These are phyloP conservation scores for Staphylotrichum longicolle DNA, from an alignment of 495 filamentous ascomycete species.

Conservation along the genomic window DNA sequence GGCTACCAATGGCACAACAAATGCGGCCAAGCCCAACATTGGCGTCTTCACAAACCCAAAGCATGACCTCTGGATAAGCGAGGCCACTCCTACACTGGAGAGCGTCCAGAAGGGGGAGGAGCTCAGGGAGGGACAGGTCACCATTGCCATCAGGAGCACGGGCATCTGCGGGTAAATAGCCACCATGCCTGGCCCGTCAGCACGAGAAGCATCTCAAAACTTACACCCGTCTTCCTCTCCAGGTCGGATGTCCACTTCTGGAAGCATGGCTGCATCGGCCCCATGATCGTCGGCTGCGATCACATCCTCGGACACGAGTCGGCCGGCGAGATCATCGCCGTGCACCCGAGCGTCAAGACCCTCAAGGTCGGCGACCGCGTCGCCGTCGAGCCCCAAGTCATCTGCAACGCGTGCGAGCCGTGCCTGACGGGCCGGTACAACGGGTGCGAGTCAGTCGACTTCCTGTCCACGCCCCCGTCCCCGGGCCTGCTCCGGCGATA, in stretches of 20 bases:
- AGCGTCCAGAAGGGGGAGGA: constrained; percentile 66
- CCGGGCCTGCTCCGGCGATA: constrained; percentile 87
- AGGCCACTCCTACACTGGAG: constrained; percentile 71
- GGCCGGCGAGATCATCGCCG: constrained; percentile 76
- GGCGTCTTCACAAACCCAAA: constrained; percentile 91
- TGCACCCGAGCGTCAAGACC: constrained; percentile 71
- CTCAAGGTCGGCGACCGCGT: constrained; percentile 82
- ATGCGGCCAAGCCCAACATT: constrained; percentile 73
- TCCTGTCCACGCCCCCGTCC: constrained; percentile 85
- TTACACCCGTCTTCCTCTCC: constrained; percentile 17
- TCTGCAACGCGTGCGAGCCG: constrained; percentile 84
- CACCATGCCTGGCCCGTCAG: constrained; percentile 22
- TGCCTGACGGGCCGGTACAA: constrained; percentile 91
- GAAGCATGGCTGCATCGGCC: constrained; percentile 89
- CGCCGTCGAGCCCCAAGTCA: constrained; percentile 86
- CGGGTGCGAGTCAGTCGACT: constrained; percentile 78
- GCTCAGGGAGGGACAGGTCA: constrained; percentile 78
- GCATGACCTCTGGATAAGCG: constrained; percentile 87
- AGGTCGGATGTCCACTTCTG: constrained; percentile 96
- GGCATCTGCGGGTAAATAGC: constrained; percentile 81
- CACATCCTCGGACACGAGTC: constrained; percentile 95
- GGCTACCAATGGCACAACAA: constrained; percentile 14
- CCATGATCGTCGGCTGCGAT: constrained; percentile 83
- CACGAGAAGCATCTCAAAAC: background rate
- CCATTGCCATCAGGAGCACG: constrained; percentile 79